phyloP scores from a whole-genome alignment of 2,329 filamentous ascomycete species.

The Geoglossum cookeanum region DNA sequence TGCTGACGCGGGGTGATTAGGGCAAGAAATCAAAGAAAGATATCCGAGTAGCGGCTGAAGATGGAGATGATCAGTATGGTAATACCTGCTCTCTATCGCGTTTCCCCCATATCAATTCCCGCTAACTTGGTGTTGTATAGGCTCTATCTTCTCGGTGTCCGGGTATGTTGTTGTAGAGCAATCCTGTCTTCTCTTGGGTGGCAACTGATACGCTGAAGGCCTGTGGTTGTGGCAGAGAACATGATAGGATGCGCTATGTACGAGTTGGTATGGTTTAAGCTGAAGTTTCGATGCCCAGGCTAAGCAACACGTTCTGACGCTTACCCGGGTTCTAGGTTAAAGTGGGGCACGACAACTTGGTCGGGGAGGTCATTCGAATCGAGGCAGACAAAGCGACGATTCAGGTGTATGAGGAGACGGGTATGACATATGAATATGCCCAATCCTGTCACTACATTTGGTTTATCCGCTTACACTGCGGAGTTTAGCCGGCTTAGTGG shows the following conservation, averaged over 20 bases:
- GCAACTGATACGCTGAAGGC: slow-evolving; percentile 29
- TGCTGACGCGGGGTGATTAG: not conserved
- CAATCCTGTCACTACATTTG: not conserved
- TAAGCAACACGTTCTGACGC: slow-evolving; percentile 7
- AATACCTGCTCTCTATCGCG: slow-evolving; percentile 11
- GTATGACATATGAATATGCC: slow-evolving; percentile 32
- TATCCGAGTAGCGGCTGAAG: slow-evolving; percentile 20
- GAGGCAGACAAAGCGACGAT: slow-evolving; percentile 90
- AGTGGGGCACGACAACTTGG: slow-evolving; percentile 79
- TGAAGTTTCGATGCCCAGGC: not conserved
- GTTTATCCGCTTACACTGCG: not conserved
- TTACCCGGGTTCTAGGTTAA: slow-evolving; percentile 44
- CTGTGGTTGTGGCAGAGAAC: slow-evolving; percentile 91
- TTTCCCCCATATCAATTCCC: not conserved
- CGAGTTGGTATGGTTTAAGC: slow-evolving; percentile 53
- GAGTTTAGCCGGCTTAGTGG: slow-evolving; percentile 63
- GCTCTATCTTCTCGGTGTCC: slow-evolving; percentile 52
- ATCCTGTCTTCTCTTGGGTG: slow-evolving; percentile 13
- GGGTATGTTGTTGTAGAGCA: slow-evolving; percentile 25
- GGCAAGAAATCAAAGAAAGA: slow-evolving; percentile 18
- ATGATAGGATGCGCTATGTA: slow-evolving; percentile 99
- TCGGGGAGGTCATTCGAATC: slow-evolving; percentile 97
- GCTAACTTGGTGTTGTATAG: slow-evolving; percentile 16
- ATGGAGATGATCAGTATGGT: slow-evolving; percentile 38
- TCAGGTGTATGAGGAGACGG: slow-evolving; percentile 98